Evolutionary conservation across 2,329 filamentous ascomycete genomes (phyloP).

Genomic region (Ustilaginoidea virens): DNA sequence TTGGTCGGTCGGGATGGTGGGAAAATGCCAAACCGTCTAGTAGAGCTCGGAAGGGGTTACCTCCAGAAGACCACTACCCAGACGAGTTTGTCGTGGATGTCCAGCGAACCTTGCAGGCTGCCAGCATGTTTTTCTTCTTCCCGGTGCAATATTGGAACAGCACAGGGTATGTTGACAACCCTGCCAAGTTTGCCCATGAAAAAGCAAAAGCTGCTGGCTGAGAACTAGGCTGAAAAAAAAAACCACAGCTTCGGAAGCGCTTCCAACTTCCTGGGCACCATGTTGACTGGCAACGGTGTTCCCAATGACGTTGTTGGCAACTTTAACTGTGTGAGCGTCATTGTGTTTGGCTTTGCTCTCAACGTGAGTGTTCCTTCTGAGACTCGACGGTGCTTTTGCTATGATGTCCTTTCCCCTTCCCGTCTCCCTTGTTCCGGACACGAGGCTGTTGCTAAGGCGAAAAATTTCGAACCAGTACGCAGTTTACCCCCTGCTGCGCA

Average conservation of each 20-base stretch:
- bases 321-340: constrained; percentile 42
- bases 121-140: constrained; percentile 25
- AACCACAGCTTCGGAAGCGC: constrained; percentile 16
- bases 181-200: not conserved
- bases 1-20: constrained; percentile 42
- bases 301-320: constrained; percentile 47
- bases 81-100: constrained; percentile 54
- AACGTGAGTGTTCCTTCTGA: constrained; percentile 7
- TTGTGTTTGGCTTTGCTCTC: constrained; percentile 24
- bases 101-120: constrained; percentile 29
- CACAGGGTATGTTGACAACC: constrained; percentile 11
- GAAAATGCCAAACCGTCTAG: constrained; percentile 39
- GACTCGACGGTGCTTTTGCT: not conserved
- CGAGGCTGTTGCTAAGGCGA: not conserved
- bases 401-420: not conserved
- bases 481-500: constrained; percentile 42
- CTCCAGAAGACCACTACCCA: constrained; percentile 39
- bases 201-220: no score
- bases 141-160: constrained; percentile 25
- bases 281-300: constrained; percentile 30
- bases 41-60: constrained; percentile 24
- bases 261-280: constrained; percentile 21
- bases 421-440: not conserved
- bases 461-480: constrained; percentile 6
- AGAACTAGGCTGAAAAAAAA: not conserved